Evolutionary conservation across 2,329 filamentous ascomycete species (phyloP), one percentile per base, ranked within the genome.

Genomic region (Pseudogymnoascus verrucosus): DNA sequence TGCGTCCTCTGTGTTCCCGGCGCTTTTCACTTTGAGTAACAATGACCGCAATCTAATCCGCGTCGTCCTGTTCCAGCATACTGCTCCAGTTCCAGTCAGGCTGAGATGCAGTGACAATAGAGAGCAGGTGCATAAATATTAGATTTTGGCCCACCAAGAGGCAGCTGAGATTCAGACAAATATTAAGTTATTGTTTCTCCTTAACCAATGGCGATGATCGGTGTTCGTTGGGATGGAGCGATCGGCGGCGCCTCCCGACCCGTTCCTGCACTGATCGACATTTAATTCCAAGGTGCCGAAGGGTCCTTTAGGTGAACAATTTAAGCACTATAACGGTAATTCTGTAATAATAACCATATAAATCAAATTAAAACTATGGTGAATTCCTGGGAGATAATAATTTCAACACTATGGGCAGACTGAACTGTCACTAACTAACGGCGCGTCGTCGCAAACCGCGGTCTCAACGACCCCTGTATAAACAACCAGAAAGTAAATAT

Each of bases 111-210:
- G 6, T 11, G 47, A 54, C 6, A 31, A 31, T 16, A 1, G 7
- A 31, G 7, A 31, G 26, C 26, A 57, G n/a, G n/a, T 31, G 47
- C 47, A 51, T 57, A 31, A 57, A 57, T 34, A 57, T 57, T 57
- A 57, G 26, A 31, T 57, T 57, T 57, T 34, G 19, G 47, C 26
- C 34, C n/a, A 31, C 26, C 47, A 16, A 12, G 47, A 57, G 26
- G n/a, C 47, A 57, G 47, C 47, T 57, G 47, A 57, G 47, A n/a
- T 57, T 16, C n/a, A 19, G 26, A 34, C n/a, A 57, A 51, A 57
- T 10, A 28, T 57, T 57, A n/a, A n/a, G 4, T 12, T 57, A 2
- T 19, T 31, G 8, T 19, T 57, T 12, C 10, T 19, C 8, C n/a
- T 23, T 31, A 26, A 12, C 47, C 47, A 57, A 57, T 34, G 8